Evolutionary conservation across 2,329 filamentous ascomycete species (phyloP), one percentile per base, ranked within the genome.

Genomic region (Cladophialophora carrionii): DNA sequence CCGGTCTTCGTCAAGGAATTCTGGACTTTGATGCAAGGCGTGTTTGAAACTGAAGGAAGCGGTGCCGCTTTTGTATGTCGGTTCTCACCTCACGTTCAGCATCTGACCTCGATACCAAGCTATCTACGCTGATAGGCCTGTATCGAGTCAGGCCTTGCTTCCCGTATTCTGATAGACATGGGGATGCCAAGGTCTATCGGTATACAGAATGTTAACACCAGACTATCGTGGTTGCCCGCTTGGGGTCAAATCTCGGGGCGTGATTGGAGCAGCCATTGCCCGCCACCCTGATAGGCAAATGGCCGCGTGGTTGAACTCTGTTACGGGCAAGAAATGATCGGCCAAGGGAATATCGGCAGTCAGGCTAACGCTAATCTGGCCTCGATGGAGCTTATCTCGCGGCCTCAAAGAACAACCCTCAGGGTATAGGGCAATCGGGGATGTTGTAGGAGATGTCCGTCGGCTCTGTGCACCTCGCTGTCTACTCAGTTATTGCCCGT

Each of bases 61-160:
- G 17, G 20, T 31, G 22, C 51, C 31, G 46, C 59, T 61, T 61
- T 61, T 61, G 59, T 61, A 61, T 55, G n/a, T 9, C 22, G 26
- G 12, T 34, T 29, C 6, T 55, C 22, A 24, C 43, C 17, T n/a
- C 17, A 41, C 17, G 22, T 12, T 51, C 58, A 48, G 24, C 20
- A 14, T 54, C 31, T 26, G n/a, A 43, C 26, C 43, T 52, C 10
- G 46, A 24, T 22, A 31, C 51, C 34, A 61, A 26, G 22, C 31
- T 61, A 55, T 61, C 59, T 54, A 34, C 37, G 24, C 37, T 53
- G 57, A 61, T 61, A 61, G 51, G 49, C 32, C 34, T 24, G 22
- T 41, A 29, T 24, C 49, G 17, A 12, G 37, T 49, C 37, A 55
- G 31, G 34, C 22, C 51, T 49, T 41, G 9, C 43, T 61, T 61